Conservation (phyloP, 2,329 filamentous ascomycete species). For the Tolypocladium tundrense region DNA sequence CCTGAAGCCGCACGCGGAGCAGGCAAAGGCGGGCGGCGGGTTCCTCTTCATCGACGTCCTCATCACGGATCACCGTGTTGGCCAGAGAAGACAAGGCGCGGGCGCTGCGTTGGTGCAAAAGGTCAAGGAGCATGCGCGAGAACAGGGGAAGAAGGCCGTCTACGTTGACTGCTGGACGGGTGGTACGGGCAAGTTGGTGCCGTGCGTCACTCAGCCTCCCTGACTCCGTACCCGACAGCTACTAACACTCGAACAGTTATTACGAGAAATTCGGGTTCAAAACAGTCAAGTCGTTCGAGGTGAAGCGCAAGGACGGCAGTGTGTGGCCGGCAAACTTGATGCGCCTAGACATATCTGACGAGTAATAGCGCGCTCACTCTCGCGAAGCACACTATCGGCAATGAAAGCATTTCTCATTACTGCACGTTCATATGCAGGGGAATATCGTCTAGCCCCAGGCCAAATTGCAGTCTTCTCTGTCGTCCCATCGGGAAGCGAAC, state of each 20-base stretch:
- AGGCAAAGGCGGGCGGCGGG: not conserved
- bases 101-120: not conserved
- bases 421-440: not conserved
- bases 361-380: not conserved
- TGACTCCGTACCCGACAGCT: not conserved
- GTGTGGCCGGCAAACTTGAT: not conserved
- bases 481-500: not conserved
- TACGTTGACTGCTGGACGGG: conserved; percentile 19
- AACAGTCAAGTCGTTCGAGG: not conserved
- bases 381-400: too few species aligned
- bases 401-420: too few species aligned
- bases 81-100: not conserved
- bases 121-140: not conserved
- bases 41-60: not conserved
- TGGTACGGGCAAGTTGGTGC: conserved; percentile 11
- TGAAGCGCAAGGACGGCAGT: not conserved
- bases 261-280: not conserved
- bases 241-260: not conserved
- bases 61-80: not conserved
- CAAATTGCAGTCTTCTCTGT: not conserved
- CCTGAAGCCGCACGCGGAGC: not conserved
- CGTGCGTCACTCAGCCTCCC: not conserved
- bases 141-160: conserved; percentile 7
- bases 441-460: not conserved
- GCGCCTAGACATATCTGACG: not conserved